These are phyloP conservation scores for Spiromastix sp. DNA, from an alignment of 2,329 filamentous ascomycete species.

Conservation along the genomic window DNA sequence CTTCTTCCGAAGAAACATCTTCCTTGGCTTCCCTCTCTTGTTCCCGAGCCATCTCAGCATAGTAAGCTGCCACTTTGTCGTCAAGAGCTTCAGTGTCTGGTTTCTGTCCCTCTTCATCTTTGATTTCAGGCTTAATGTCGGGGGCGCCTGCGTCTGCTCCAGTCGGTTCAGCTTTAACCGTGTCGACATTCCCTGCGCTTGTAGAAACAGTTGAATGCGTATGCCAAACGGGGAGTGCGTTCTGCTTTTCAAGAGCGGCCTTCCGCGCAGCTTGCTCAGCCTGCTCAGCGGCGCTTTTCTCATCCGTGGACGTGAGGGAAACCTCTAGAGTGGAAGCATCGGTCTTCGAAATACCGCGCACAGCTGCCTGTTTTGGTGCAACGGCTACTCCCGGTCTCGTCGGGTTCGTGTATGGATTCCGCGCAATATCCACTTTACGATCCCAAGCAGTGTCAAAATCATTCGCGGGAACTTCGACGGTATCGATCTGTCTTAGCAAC, in stretches of 20 bases:
- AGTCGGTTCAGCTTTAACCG: constrained; percentile 9
- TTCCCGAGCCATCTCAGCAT: constrained; percentile 35
- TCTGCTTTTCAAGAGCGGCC: constrained; percentile 40
- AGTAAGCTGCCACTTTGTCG: constrained; percentile 38
- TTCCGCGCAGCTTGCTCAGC: constrained; percentile 38
- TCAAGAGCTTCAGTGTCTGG: constrained; percentile 31
- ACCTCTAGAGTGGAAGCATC: constrained; percentile 37
- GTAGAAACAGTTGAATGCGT: constrained; percentile 38
- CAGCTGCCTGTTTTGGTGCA: constrained; percentile 28
- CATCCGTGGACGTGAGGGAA: constrained; percentile 37
- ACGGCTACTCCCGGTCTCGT: constrained; percentile 32
- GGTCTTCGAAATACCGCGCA: constrained; percentile 34
- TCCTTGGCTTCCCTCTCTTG: constrained; percentile 31
- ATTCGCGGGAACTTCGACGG: constrained; percentile 36
- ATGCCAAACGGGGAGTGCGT: constrained; percentile 43
- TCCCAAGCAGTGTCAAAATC: constrained; percentile 41
- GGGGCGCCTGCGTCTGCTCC: constrained; percentile 8
- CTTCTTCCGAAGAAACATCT: constrained; percentile 31
- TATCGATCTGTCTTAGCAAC: constrained; percentile 38
- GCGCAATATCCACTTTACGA: constrained; percentile 35
- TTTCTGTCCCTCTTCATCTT: constrained; percentile 35
- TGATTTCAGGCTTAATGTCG: constrained; percentile 19
- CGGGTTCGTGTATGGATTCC: constrained; percentile 33
- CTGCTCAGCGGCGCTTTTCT: constrained; percentile 40
- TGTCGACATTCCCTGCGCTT: constrained; percentile 7